Evolutionary conservation across 2,329 filamentous ascomycete genomes (phyloP), one percentile per base, ranked within the genome.

Genomic region (Blastomyces silverae): DNA sequence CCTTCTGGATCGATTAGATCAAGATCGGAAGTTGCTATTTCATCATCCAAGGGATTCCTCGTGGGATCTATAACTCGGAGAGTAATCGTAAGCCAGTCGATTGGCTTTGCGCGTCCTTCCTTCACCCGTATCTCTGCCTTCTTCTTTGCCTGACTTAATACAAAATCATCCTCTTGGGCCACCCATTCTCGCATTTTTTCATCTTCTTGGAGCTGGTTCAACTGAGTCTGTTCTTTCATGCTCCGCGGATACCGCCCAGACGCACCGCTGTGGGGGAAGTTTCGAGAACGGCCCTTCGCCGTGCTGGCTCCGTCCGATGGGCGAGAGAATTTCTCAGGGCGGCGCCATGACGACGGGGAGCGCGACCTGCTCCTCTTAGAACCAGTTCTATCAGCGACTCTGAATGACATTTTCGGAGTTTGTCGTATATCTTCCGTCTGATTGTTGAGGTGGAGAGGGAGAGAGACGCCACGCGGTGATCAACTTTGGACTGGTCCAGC

Each of bases 111-210:
- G 70, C 95, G 87, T 13, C 90, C 89, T 76, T 95, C 92, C 70
- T 92, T 90, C 57, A 97, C 92, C 52, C 94, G 89, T 70, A 99
- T 95, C 69, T 92, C 90, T 53, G 94, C 93, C 81, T 97, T 97
- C 81, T 95, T 97, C 83, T 97, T 99, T 58, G 93, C 89, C 79
- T 99, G 94, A 77, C 92, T 92, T 73, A 99, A 81, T 64, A 97
- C 94, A 73, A 99, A 99, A 69, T 89, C 88, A 79, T 99, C 94
- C 77, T 99, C 94, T 71, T 96, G 90, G 62, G 93, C 90, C 25
- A 97, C 90, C 83, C 94, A 99, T 73, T 89, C 84, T 34, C 87
- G 83, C 69, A 87, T 89, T 73, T 91, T 88, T 73, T 92, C 88
- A 71, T 92, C 89, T 73, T 91, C 85, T 65, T 88, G 89, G 67